These are phyloP conservation scores for Chaetomiaceae sp. DNA, from an alignment of 2,329 filamentous ascomycete species.

Conservation along the genomic window DNA sequence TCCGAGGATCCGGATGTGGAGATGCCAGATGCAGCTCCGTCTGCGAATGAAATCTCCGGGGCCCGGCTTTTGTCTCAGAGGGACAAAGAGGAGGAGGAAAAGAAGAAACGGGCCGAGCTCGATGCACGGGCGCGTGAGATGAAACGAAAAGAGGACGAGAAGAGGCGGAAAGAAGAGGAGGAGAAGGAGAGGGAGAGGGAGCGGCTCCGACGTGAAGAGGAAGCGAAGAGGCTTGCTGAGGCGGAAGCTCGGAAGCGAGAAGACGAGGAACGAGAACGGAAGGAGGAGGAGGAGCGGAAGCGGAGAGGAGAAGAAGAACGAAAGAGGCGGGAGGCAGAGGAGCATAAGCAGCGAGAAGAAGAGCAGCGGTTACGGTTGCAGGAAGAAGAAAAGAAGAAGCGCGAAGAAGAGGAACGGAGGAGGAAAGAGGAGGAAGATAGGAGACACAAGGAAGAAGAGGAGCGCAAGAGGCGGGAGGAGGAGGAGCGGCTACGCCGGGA, in stretches of 20 bases:
- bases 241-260: constrained; percentile 24
- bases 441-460: constrained; percentile 30
- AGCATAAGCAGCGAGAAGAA: constrained; percentile 28
- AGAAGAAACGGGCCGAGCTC: constrained; percentile 31
- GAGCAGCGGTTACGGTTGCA: constrained; percentile 32
- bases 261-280: constrained; percentile 31
- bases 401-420: constrained; percentile 29
- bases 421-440: constrained; percentile 30
- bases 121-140: constrained; percentile 28
- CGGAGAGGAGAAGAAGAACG: constrained; percentile 34
- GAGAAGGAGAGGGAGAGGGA: constrained; percentile 29
- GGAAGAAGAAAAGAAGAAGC: constrained; percentile 30
- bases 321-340: constrained; percentile 29
- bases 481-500: constrained; percentile 31
- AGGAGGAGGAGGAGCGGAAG: constrained; percentile 30
- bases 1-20: constrained; percentile 54
- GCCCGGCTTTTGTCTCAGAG: constrained; percentile 23
- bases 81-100: constrained; percentile 35
- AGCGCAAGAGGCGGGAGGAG: constrained; percentile 33
- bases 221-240: constrained; percentile 22
- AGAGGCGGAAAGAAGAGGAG: constrained; percentile 29
- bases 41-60: constrained; percentile 27
- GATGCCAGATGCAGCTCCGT: constrained; percentile 46
- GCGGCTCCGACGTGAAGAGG: constrained; percentile 29
- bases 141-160: constrained; percentile 27